phyloP scores from a whole-genome alignment of 1,284 basidiomycete genomes.

The Puccinia polysora region DNA sequence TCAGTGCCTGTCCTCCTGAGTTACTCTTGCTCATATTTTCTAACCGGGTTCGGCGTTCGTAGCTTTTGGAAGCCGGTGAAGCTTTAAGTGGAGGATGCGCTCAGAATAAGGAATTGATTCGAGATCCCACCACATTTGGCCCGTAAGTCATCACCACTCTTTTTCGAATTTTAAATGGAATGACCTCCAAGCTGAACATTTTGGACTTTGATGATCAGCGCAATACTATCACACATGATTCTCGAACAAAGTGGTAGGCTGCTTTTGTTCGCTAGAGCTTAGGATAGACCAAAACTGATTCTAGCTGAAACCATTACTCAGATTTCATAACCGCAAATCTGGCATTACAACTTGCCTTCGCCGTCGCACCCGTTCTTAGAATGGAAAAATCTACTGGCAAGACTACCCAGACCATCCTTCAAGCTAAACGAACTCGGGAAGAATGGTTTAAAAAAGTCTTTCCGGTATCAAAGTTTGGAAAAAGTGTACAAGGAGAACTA shows the following conservation, averaged over 20 bases:
- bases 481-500: slow-evolving; percentile 8
- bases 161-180: neutral
- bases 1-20: too few species aligned
- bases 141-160: slow-evolving; percentile 13
- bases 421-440: slow-evolving; percentile 3
- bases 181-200: neutral
- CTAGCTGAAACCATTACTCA: too few species aligned
- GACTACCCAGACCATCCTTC: neutral
- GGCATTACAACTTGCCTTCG: slow-evolving; percentile 38
- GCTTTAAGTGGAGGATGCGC: slow-evolving; percentile 23
- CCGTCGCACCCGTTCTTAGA: slow-evolving; percentile 23
- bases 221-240: slow-evolving; percentile 37
- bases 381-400: neutral
- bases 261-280: neutral
- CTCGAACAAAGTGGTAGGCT: slow-evolving; percentile 24
- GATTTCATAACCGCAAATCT: slow-evolving; percentile 36
- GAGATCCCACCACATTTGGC: slow-evolving; percentile 25
- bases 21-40: neutral
- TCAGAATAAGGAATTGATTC: slow-evolving; percentile 31
- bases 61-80: slow-evolving; percentile 36
- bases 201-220: slow-evolving; percentile 1
- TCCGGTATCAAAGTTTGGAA: slow-evolving; percentile 20
- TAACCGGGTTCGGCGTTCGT: neutral
- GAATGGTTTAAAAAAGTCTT: slow-evolving; percentile 41
- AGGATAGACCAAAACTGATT: too few species aligned